Evolutionary conservation across 352 stramenopile species (phyloP), one percentile per base, ranked within the genome.

Genomic region (Phytopythium ostracodes): DNA sequence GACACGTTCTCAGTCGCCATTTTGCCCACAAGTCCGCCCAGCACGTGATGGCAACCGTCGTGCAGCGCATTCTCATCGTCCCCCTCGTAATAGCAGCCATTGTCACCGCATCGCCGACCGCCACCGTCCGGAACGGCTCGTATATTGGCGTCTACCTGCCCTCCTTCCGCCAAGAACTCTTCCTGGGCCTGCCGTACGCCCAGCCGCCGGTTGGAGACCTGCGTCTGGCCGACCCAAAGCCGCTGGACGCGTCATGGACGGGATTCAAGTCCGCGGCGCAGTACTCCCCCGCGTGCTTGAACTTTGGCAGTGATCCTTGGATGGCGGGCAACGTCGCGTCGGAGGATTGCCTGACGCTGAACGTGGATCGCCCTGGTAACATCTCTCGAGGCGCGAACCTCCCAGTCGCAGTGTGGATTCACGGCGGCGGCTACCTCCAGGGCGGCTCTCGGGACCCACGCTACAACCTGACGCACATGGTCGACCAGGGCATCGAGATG

Each of bases 331-430:
- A 64, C 38, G 43, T 64, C 3, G 55, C 75, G 49, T 71, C 67
- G 31, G 87, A 97, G 67, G 89, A 96, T 73, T 96, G 89, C 71
- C 66, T 97, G 36, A 92, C 86, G 66, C 65, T 96, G 31, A 96
- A 97, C 55, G 74, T 96, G 18, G 73, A 73, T 72, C 75, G 53
- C 71, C 88, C 36, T 38, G 76, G 36, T 70, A 70, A 58, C 43
- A 67, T 65, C 2, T 68, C 58, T 0, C 53, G 62, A 44, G 56
- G 57, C 0, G 62, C 33, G 2, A 35, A 58, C 1, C 43, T 75
- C 3, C 71, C 71, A 8, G 71, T 78, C 8, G 58, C 62, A 49
- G 59, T 71, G 27, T 70, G 63, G 67, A 59, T 74, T 22, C 49
- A 73, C 44, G 60, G 71, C 38, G 56, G 62, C 15, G 65, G 59